Evolutionary conservation across 306 rosid genomes (phyloP).

Genomic region (Gastrolobium bilobum): DNA sequence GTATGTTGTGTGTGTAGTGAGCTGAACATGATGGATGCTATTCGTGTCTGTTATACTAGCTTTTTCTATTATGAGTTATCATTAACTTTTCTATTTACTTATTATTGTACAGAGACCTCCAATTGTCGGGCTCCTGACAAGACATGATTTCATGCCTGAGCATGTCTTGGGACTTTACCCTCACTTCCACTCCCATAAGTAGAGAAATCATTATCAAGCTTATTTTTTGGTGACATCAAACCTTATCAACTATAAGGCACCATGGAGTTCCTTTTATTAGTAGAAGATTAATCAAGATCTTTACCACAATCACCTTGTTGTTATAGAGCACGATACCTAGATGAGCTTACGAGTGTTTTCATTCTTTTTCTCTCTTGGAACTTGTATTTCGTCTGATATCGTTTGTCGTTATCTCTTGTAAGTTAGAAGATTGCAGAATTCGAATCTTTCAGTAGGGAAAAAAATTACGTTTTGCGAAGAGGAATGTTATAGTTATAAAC

Average conservation of each 20-base stretch:
- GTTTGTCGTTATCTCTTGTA: background rate
- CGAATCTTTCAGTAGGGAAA: no score
- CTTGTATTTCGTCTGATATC: background rate
- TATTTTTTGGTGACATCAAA: background rate
- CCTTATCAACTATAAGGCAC: background rate
- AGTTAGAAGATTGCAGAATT: no score
- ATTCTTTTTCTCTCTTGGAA: background rate
- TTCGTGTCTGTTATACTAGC: background rate
- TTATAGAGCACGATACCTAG: background rate
- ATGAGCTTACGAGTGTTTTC: background rate
- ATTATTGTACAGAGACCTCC: conserved; percentile 75
- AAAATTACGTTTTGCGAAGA: no score
- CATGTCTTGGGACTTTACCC: conserved; percentile 75
- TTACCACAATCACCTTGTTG: background rate
- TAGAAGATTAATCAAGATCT: background rate
- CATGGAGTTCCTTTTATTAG: no score
- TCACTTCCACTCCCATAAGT: conserved; percentile 55
- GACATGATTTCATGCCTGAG: conserved; percentile 82
- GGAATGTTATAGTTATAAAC: no score
- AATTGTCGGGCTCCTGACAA: conserved; percentile 70
- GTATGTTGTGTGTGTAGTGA: no score
- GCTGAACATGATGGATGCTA: no score
- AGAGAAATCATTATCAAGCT: background rate
- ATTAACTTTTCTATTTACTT: background rate
- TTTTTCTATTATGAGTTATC: background rate